These are phyloP conservation scores for Aegilops bicornis DNA, from an alignment of 176 grass and related monocot species.

Conservation along the genomic window DNA sequence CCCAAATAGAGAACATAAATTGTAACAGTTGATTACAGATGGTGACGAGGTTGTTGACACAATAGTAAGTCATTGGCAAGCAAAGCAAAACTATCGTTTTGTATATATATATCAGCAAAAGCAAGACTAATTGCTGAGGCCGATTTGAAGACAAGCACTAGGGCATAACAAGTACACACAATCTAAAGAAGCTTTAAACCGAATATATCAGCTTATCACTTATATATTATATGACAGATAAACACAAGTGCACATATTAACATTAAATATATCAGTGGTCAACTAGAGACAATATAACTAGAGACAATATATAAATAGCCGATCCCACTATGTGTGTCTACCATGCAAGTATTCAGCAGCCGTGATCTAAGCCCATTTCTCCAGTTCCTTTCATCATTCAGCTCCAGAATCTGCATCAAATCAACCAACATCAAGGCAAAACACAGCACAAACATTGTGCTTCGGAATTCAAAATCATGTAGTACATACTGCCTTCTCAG, in stretches of 20 bases:
- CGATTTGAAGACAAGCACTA: no score
- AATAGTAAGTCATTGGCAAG: not conserved
- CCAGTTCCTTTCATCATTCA: conserved; percentile 74
- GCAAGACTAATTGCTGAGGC: no score
- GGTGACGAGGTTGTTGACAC: not conserved
- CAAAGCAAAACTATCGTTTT: not conserved
- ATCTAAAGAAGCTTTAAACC: no score
- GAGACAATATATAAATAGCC: no score
- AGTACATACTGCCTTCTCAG: conserved; percentile 62
- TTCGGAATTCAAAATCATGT: conserved; percentile 26
- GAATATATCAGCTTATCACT: no score
- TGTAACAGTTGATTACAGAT: not conserved
- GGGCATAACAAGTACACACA: no score
- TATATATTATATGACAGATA: not conserved
- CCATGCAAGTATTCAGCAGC: conserved; percentile 57
- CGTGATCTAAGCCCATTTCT: conserved; percentile 64
- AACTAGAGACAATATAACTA: not conserved
- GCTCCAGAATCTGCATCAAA: conserved; percentile 55
- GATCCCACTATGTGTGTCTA: no score
- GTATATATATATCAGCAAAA: no score
- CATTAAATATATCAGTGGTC: not conserved
- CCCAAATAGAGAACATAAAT: not conserved
- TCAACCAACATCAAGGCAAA: conserved; percentile 1
- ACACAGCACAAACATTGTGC: not conserved
- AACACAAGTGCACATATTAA: not conserved